Base-by-base conservation (phyloP, 2,329 filamentous ascomycete genomes). In the Ophiostoma fasciatum region DNA sequence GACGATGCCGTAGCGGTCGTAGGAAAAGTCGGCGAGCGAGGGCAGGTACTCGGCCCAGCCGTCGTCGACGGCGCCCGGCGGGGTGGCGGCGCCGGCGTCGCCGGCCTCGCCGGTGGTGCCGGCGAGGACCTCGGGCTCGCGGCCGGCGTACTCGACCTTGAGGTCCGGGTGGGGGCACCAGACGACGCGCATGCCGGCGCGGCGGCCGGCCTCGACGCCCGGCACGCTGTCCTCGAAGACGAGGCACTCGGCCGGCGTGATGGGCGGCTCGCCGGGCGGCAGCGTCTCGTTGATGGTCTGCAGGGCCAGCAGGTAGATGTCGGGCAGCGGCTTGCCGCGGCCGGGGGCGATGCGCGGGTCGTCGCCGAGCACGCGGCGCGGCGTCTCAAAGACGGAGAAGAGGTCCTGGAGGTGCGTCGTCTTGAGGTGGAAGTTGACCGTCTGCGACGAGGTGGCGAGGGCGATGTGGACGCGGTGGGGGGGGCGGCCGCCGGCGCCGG, bases 201-300 rank as follows among this genome's bases (percentile, higher is more conserved):
- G 73, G 36, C 90, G 66, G 5, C 85, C 90, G 3, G 84, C 75
- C 59, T 98, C 90, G 3, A 94, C 84, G 4, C 90, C 90, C 0
- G 85, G 83, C 2, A 96, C 87, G 31, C 79, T 83, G 56, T 98
- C 90, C 59, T 98, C 90, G 49, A 98, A 96, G 0, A 96, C 90
- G 13, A 98, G 65, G 53, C 90, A 96, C 57, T 96, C 88, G 46
- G 82, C 80, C 0, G 85, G 84, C 36, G 53, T 64, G 43, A 98
- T 78, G 40, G 70, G 61, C 45, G 67, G 61, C 35, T 79, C 75
- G 27, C 72, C 74, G 4, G 66, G 59, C 0, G 64, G 61, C 7
- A 92, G 63, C 13, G 74, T 73, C 29, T 72, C 71, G 57, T 98
- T 98, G 54, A 98, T 78, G 4, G 77, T 82, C 56, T 81, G 66